phyloP scores from a whole-genome alignment of 2,329 filamentous ascomycete genomes.

The Sordariomycetes sp. region DNA sequence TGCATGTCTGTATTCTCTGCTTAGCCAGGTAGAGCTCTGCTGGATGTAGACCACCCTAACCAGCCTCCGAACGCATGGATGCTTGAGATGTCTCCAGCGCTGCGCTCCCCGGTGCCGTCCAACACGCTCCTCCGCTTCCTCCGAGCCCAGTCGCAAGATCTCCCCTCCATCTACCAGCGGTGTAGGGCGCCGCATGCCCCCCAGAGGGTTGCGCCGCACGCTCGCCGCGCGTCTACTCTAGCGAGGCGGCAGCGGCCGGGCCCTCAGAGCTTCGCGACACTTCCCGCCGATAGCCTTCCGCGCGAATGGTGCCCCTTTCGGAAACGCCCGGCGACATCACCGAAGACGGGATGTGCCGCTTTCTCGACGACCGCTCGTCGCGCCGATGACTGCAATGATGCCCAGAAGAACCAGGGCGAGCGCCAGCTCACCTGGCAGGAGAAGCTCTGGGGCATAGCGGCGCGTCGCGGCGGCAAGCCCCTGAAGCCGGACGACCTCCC shows the following conservation, averaged over 20 bases:
- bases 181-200: conserved; percentile 1
- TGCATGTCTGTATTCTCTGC: neutral
- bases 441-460: conserved; percentile 31
- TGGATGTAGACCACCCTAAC: neutral
- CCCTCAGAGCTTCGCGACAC: neutral
- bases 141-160: conserved; percentile 54
- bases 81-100: conserved; percentile 30
- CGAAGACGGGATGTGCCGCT: neutral
- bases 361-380: conserved; percentile 1
- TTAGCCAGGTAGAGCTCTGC: neutral
- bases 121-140: conserved; percentile 59
- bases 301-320: neutral
- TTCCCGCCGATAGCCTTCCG: neutral
- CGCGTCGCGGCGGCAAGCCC: conserved; percentile 24
- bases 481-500: conserved; percentile 50
- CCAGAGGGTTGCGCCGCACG: neutral
- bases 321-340: neutral
- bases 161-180: conserved; percentile 34
- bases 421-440: conserved; percentile 33
- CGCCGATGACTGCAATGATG: conserved; percentile 11
- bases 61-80: conserved; percentile 1
- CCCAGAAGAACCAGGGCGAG: conserved; percentile 11
- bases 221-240: neutral
- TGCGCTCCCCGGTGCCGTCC: conserved; percentile 38
- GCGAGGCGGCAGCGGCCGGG: neutral